Conservation (phyloP, 2,329 filamentous ascomycete species). For the Massarina eburnea region DNA sequence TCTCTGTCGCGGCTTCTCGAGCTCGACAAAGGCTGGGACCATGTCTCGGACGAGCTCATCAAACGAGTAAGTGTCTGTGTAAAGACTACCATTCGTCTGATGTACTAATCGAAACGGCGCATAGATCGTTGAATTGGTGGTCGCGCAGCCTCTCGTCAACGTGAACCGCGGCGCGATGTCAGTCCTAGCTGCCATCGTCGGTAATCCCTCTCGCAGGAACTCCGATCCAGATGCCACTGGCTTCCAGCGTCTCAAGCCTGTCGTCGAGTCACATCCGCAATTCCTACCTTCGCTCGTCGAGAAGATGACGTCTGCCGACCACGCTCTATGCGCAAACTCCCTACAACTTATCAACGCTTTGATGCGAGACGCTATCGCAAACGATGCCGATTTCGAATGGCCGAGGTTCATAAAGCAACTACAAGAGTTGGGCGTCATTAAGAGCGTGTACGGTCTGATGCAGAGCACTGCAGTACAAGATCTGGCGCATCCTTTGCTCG, state of each 20-base stretch:
- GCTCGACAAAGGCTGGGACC: slow-evolving; percentile 97
- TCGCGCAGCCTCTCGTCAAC: slow-evolving; percentile 94
- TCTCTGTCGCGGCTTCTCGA: slow-evolving; percentile 85
- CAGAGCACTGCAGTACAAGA: slow-evolving; percentile 91
- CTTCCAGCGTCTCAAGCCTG: slow-evolving; percentile 88
- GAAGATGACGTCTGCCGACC: slow-evolving; percentile 89
- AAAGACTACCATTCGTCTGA: neutral
- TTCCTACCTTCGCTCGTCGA: slow-evolving; percentile 94
- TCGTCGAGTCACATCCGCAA: slow-evolving; percentile 85
- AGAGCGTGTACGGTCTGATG: slow-evolving; percentile 88
- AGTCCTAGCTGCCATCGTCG: slow-evolving; percentile 89
- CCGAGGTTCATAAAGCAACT: slow-evolving; percentile 91
- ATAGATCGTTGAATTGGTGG: slow-evolving; percentile 84
- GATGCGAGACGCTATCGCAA: slow-evolving; percentile 85
- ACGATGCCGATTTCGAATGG: slow-evolving; percentile 81
- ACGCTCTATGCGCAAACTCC: slow-evolving; percentile 92
- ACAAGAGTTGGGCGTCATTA: slow-evolving; percentile 90
- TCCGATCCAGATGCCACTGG: slow-evolving; percentile 70
- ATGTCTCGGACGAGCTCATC: slow-evolving; percentile 73
- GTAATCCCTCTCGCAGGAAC: slow-evolving; percentile 67
- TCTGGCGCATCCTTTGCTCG: slow-evolving; percentile 82
- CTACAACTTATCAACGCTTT: slow-evolving; percentile 94
- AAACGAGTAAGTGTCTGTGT: slow-evolving; percentile 55
- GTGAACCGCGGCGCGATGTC: slow-evolving; percentile 96
- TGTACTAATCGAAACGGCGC: slow-evolving; percentile 13